These are phyloP conservation scores for Gnaphalium uliginosum DNA, from an alignment of 129 eudicot genomes.

Conservation along the genomic window DNA sequence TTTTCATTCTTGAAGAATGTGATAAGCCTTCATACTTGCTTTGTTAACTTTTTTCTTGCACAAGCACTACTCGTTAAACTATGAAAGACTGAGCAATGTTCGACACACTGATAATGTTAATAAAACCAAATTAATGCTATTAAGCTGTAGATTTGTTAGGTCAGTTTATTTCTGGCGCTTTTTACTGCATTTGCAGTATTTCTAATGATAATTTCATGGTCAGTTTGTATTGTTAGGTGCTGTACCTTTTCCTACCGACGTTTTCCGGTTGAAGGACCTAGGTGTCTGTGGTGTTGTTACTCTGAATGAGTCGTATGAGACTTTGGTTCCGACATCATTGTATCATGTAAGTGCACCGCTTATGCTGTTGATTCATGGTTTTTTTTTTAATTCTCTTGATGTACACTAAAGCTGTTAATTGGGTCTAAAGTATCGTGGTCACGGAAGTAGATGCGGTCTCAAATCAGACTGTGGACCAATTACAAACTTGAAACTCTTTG, in stretches of 20 bases:
- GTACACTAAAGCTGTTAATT: not conserved
- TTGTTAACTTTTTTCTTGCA: not conserved
- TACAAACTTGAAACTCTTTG: not conserved
- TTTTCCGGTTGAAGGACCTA: constrained; percentile 63
- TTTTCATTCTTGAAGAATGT: not conserved
- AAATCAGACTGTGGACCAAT: not conserved
- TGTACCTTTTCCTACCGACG: constrained; percentile 83
- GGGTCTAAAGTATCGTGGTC: not conserved
- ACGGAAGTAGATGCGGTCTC: not conserved
- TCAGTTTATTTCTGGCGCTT: not conserved
- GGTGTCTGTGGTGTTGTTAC: constrained; percentile 87
- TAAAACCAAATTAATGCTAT: not conserved
- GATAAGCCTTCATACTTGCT: not conserved
- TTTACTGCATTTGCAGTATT: not conserved
- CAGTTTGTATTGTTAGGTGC: constrained; percentile 80
- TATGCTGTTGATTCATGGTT: not conserved
- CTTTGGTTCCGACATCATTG: constrained; percentile 70
- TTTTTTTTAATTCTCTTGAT: not conserved
- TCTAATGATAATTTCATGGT: constrained; percentile 12
- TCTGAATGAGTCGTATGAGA: constrained; percentile 80
- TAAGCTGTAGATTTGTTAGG: not conserved
- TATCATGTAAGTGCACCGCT: constrained; percentile 45
- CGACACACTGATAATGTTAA: not conserved
- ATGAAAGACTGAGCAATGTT: not conserved
- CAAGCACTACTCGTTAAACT: not conserved